phyloP scores from a whole-genome alignment of 345 rosid genomes.

The Syzygium jambos region DNA sequence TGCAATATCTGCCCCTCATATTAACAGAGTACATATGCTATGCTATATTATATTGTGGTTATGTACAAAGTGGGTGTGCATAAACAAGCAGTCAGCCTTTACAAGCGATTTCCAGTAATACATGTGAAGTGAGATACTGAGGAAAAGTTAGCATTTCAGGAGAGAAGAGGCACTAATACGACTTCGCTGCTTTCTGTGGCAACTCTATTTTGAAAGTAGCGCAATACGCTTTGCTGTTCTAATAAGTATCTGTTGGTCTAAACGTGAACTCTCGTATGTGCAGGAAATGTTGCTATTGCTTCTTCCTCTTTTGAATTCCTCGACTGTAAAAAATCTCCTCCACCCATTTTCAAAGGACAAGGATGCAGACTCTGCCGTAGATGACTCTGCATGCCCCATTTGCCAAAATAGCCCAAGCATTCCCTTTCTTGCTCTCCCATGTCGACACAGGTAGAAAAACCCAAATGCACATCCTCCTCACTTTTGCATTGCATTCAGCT shows the following conservation, averaged over 20 bases:
- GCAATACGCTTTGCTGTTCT: neutral
- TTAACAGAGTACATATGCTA: neutral
- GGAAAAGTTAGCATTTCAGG: neutral
- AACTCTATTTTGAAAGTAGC: neutral
- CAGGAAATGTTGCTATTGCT: conserved; percentile 96
- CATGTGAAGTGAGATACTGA: neutral
- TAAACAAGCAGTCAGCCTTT: neutral
- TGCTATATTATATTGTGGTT: neutral
- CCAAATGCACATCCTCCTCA: neutral
- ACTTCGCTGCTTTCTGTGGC: neutral
- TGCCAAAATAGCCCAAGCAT: conserved; percentile 71
- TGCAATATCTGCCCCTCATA: neutral
- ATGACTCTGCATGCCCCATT: conserved; percentile 65
- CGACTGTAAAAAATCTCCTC: conserved; percentile 64
- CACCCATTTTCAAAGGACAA: conserved; percentile 82
- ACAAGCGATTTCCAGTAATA: neutral
- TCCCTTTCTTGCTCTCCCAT: conserved; percentile 91
- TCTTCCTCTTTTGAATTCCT: conserved; percentile 95
- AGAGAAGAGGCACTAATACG: neutral
- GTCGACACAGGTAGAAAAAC: conserved; percentile 68
- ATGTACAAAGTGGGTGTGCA: neutral
- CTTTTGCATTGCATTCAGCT: neutral
- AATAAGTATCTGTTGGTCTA: neutral
- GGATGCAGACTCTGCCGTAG: conserved; percentile 46
- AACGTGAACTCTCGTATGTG: conserved; percentile 5